Conservation (phyloP, 2,329 filamentous ascomycete genomes). For the Diaporthe nobilis region DNA sequence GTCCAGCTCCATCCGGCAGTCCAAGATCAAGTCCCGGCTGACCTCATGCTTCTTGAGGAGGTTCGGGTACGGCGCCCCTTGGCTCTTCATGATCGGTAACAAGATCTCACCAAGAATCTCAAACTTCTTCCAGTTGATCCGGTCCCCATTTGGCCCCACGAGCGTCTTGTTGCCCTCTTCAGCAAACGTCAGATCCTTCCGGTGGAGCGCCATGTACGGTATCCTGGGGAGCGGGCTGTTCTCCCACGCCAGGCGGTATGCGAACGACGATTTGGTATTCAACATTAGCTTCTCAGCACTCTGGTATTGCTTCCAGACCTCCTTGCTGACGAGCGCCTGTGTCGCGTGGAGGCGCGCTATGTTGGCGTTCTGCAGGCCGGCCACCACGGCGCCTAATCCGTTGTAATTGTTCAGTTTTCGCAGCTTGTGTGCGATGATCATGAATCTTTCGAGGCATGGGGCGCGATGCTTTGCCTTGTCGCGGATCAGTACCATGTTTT, state of each 20-base stretch:
- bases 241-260: constrained; percentile 97
- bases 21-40: constrained; percentile 82
- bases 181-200: constrained; percentile 90
- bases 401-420: constrained; percentile 98
- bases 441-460: constrained; percentile 93
- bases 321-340: constrained; percentile 78
- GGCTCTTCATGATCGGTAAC: constrained; percentile 90
- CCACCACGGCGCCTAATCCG: constrained; percentile 91
- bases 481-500: constrained; percentile 86
- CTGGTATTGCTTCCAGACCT: constrained; percentile 86
- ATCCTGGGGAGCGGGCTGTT: constrained; percentile 93
- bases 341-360: constrained; percentile 89
- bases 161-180: constrained; percentile 95
- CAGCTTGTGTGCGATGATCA: constrained; percentile 88
- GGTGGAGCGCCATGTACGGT: constrained; percentile 91
- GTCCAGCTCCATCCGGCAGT: constrained; percentile 85
- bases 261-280: constrained; percentile 91
- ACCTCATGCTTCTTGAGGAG: constrained; percentile 75
- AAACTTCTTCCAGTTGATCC: constrained; percentile 98
- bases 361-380: constrained; percentile 89
- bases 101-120: constrained; percentile 95
- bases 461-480: constrained; percentile 97
- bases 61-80: constrained; percentile 85
- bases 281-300: constrained; percentile 93
- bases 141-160: constrained; percentile 77